Percentiles rank a stretch among this genome's conserved stretches.
These are phyloP conservation scores for Tetrapisispora phaffii DNA, from an alignment of 805 yeast genomes.

Conservation along the genomic window DNA sequence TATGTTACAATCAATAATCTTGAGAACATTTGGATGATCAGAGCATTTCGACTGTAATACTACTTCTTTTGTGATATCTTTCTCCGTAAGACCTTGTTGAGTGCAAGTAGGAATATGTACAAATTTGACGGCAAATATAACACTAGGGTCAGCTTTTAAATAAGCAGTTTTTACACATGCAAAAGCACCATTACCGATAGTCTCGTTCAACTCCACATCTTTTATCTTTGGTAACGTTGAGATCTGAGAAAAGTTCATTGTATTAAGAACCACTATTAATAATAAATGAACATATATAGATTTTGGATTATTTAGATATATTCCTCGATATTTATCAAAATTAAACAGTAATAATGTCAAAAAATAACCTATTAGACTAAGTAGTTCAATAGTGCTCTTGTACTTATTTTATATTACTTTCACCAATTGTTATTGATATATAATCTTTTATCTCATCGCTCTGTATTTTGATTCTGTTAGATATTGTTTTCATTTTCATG, in stretches of 20 bases:
- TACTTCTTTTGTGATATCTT: conserved; percentile 43
- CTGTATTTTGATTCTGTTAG: too few species aligned
- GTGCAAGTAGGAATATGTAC: conserved; percentile 36
- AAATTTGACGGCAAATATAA: conserved; percentile 49
- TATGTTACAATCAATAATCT: conserved; percentile 43
- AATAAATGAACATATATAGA: too few species aligned
- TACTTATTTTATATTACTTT: too few species aligned
- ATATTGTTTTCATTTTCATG: too few species aligned
- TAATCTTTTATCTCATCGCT: too few species aligned
- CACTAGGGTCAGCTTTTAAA: conserved; percentile 28
- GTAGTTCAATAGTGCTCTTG: too few species aligned
- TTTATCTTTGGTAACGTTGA: conserved; percentile 37
- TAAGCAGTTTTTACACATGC: conserved; percentile 50
- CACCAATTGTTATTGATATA: too few species aligned
- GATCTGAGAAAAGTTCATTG: conserved; percentile 5
- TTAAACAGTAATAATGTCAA: too few species aligned
- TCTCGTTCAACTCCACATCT: conserved; percentile 38
- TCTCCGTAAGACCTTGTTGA: conserved; percentile 30
- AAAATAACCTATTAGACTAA: too few species aligned
- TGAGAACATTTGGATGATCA: conserved; percentile 51
- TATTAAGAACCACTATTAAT: too few species aligned
- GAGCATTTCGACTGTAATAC: conserved; percentile 49
- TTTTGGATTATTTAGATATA: too few species aligned
- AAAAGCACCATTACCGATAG: conserved; percentile 61
- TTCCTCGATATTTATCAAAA: too few species aligned